Evolutionary conservation across 1,284 basidiomycete genomes (phyloP), one percentile per base, ranked within the genome.

Genomic region (Austropuccinia psidii): DNA sequence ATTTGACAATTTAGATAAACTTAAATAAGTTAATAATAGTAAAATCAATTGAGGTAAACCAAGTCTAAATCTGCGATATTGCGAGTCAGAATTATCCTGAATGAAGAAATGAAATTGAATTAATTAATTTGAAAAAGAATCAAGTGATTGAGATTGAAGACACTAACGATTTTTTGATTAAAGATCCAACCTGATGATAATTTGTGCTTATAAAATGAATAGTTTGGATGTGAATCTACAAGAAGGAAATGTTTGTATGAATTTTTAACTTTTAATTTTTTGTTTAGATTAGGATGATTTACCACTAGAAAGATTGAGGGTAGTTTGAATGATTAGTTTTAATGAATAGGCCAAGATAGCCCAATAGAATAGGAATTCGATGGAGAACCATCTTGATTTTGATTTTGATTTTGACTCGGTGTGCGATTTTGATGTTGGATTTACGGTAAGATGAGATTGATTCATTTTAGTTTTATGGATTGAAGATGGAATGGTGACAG

Each of bases 161-260:
- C 6, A 77, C 83, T 76, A 61, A 83, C 83, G 2, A 84, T 81
- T 70, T 79, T 76, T 29, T 83, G 79, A 0, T 82, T 82, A 19
- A 81, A 81, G 31, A 85, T 77, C 85, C 85, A 86, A 3, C 85
- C 85, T 0, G 77, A 76, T 1, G 86, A 87, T 0, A 98, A 82
- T 73, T 85, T 84, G 19, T 82, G 79, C 0, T 84, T 80, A 80
- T 87, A 96, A 27, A 83, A 79, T 4, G 78, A 79, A 78, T 88
- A 94, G 79, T 96, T 95, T 0, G 86, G 86, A 81, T 93, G 87
- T n/a, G 55, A 83, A 84, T 39, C 66, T 68, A 24, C 6, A 37
- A 54, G 15, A 8, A n/a, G 2, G 6, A 2, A 17, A 27, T 9
- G 21, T 11, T 6, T 15, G 17, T 37, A 13, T 41, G 35, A 41